Evolutionary conservation across 2,329 filamentous ascomycete species (phyloP).

Genomic region (Spiromastix sp.): DNA sequence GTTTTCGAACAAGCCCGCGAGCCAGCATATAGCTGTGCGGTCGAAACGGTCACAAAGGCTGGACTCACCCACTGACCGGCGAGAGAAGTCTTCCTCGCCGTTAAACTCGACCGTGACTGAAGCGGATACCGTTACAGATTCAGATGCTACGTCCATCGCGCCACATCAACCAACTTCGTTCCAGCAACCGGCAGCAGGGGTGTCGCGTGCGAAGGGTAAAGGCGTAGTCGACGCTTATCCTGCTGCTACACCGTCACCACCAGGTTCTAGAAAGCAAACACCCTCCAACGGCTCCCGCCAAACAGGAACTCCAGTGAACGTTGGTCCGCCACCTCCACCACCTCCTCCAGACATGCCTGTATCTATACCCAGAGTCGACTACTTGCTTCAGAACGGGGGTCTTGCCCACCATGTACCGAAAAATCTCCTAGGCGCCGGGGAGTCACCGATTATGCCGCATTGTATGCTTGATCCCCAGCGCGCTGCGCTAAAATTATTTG

Average conservation of each 20-base stretch:
- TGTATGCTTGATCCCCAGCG: slow-evolving; percentile 52
- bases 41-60: slow-evolving; percentile 21
- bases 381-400: slow-evolving; percentile 81
- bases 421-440: slow-evolving; percentile 48
- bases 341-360: slow-evolving; percentile 57
- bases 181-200: slow-evolving; percentile 18
- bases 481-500: slow-evolving; percentile 65
- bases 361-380: slow-evolving; percentile 76
- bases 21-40: slow-evolving; percentile 24
- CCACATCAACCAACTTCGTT: slow-evolving; percentile 29
- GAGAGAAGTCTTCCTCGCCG: slow-evolving; percentile 20
- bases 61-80: slow-evolving; percentile 22
- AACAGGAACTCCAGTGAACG: background rate
- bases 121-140: slow-evolving; percentile 28
- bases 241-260: background rate
- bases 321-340: slow-evolving; percentile 57
- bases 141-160: slow-evolving; percentile 37
- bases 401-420: slow-evolving; percentile 61
- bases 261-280: background rate
- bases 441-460: slow-evolving; percentile 49
- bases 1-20: slow-evolving; percentile 23
- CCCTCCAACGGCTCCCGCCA: background rate
- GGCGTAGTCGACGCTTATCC: background rate
- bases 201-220: slow-evolving; percentile 18
- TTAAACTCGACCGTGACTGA: slow-evolving; percentile 27